phyloP scores from a whole-genome alignment of 2,329 filamentous ascomycete species.

The Colletotrichum sidae region DNA sequence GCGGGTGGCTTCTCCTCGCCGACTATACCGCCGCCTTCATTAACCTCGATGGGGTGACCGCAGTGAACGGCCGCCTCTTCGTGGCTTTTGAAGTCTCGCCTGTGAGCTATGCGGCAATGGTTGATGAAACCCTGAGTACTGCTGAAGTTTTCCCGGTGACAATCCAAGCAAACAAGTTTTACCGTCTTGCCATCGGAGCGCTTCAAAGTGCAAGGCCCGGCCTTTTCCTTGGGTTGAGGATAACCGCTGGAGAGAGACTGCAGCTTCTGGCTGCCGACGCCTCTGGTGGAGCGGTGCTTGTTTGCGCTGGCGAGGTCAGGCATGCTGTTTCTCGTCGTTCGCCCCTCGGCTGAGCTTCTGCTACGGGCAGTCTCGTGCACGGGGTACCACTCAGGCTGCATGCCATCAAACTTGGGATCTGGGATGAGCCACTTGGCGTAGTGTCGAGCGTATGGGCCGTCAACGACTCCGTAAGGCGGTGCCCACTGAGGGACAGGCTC shows the following conservation, averaged over 20 bases:
- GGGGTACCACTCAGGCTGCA: constrained; percentile 60
- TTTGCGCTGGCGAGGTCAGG: constrained; percentile 62
- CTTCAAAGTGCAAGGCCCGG: constrained; percentile 85
- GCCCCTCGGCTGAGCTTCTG: constrained; percentile 71
- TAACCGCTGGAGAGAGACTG: constrained; percentile 78
- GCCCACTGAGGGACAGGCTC: constrained; percentile 80
- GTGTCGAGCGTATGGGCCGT: constrained; percentile 93
- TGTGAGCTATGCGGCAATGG: constrained; percentile 96
- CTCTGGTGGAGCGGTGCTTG: constrained; percentile 63
- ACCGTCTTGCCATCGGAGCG: constrained; percentile 88
- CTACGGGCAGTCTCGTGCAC: constrained; percentile 54
- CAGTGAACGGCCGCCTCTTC: constrained; percentile 92
- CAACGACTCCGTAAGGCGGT: constrained; percentile 88
- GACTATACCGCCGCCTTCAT: constrained; percentile 60
- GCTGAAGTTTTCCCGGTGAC: constrained; percentile 89
- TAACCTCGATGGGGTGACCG: constrained; percentile 82
- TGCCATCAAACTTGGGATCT: constrained; percentile 86
- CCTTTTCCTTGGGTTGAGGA: constrained; percentile 81
- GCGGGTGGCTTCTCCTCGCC: constrained; percentile 47
- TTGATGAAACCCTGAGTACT: constrained; percentile 99
- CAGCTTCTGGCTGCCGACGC: constrained; percentile 69
- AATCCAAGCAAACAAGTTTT: constrained; percentile 90
- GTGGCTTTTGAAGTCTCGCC: constrained; percentile 93
- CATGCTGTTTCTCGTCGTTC: constrained; percentile 82
- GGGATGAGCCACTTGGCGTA: constrained; percentile 96